Percentiles rank a stretch among this genome's conserved stretches.
These are phyloP conservation scores for Neophaeococcomyces aloes DNA, from an alignment of 2,329 filamentous ascomycete species.

Conservation along the genomic window DNA sequence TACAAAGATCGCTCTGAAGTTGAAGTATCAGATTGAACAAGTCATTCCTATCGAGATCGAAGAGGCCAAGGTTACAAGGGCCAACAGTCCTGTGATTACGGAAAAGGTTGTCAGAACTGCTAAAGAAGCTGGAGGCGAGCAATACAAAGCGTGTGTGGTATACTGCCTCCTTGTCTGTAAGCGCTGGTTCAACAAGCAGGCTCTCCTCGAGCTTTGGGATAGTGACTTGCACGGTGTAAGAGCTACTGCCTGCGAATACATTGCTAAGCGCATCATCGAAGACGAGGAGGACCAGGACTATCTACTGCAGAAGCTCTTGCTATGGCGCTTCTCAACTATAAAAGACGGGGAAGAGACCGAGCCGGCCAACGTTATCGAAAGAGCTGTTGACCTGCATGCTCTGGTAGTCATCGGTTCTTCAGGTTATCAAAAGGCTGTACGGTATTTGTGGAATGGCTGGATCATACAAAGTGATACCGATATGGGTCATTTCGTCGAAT, in stretches of 20 bases:
- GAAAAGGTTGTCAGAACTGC: slow-evolving; percentile 67
- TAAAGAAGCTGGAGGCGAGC: slow-evolving; percentile 64
- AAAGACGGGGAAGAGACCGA: slow-evolving; percentile 59
- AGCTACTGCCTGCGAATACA: slow-evolving; percentile 75
- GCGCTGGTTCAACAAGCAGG: slow-evolving; percentile 70
- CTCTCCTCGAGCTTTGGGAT: slow-evolving; percentile 78
- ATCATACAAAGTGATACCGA: slow-evolving; percentile 91
- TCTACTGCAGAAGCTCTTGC: slow-evolving; percentile 67
- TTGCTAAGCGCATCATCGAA: slow-evolving; percentile 84
- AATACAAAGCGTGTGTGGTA: slow-evolving; percentile 70
- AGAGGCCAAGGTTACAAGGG: slow-evolving; percentile 58
- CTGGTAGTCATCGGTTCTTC: slow-evolving; percentile 79
- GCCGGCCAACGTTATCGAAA: slow-evolving; percentile 82
- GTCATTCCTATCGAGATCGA: slow-evolving; percentile 85
- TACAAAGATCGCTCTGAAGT: slow-evolving; percentile 76
- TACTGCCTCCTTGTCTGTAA: slow-evolving; percentile 68
- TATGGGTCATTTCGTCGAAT: slow-evolving; percentile 79
- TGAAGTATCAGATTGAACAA: slow-evolving; percentile 84
- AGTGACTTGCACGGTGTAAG: slow-evolving; percentile 70
- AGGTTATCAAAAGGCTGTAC: slow-evolving; percentile 92
- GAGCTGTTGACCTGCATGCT: slow-evolving; percentile 85
- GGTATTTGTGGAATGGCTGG: slow-evolving; percentile 90
- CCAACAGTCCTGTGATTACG: slow-evolving; percentile 81
- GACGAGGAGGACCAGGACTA: slow-evolving; percentile 66
- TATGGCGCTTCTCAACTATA: slow-evolving; percentile 80